Percentiles rank a stretch among this genome's conserved stretches.
These are phyloP conservation scores for Clitopilus hobsonii DNA, from an alignment of 768 basidiomycete genomes.

Conservation along the genomic window DNA sequence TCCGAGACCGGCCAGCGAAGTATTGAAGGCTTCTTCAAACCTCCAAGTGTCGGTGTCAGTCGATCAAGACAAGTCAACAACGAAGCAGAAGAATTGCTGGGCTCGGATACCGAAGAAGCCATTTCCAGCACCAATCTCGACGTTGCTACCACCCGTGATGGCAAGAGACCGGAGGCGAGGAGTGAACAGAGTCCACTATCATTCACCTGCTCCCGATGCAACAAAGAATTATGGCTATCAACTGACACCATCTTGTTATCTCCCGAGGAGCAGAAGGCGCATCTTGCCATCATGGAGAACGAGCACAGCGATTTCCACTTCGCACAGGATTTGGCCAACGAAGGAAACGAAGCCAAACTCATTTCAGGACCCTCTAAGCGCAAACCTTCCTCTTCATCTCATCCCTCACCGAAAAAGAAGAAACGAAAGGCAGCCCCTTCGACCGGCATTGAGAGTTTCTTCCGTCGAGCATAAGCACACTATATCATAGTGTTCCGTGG, in stretches of 20 bases:
- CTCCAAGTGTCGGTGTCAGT: conserved; percentile 27
- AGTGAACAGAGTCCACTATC: conserved; percentile 19
- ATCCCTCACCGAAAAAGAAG: conserved; percentile 14
- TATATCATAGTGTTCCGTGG: background rate
- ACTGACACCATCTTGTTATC: conserved; percentile 3
- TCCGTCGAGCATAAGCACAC: conserved; percentile 7
- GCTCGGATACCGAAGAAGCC: background rate
- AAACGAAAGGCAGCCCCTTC: conserved; percentile 7
- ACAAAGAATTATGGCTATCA: conserved; percentile 35
- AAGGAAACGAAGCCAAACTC: conserved; percentile 19
- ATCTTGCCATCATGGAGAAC: conserved; percentile 38
- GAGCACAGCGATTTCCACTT: conserved; percentile 93
- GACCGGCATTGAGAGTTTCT: conserved; percentile 16
- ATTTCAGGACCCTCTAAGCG: conserved; percentile 11
- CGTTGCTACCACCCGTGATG: conserved; percentile 3
- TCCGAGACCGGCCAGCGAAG: conserved; percentile 76
- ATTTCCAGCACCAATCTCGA: conserved; percentile 2
- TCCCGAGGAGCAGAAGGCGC: conserved; percentile 28
- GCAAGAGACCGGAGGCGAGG: background rate
- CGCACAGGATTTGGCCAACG: conserved; percentile 68
- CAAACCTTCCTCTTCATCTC: conserved; percentile 3
- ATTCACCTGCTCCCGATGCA: conserved; percentile 59
- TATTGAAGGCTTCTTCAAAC: conserved; percentile 83
- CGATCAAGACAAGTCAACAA: conserved; percentile 27
- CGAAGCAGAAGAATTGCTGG: conserved; percentile 1